Percentiles rank a stretch among this genome's conserved stretches.
Conservation (phyloP, 176 grass and related monocot species). For the Juncus inflexus region DNA sequence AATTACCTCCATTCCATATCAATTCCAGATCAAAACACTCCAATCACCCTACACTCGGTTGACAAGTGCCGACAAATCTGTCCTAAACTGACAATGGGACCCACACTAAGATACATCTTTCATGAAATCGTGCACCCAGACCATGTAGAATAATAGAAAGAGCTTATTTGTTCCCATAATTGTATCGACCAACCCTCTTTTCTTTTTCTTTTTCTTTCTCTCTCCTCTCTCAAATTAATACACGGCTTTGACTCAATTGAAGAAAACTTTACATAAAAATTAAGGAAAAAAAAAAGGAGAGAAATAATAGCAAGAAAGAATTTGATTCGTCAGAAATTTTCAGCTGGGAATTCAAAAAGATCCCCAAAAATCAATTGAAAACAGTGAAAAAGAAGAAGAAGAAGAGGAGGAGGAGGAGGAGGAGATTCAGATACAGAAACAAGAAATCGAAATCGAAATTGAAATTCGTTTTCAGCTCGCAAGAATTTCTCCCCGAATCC, state of each 20-base stretch:
- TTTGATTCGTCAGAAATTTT: not conserved
- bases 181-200: not conserved
- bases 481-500: not conserved
- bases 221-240: slow-evolving; percentile 13
- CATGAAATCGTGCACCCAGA: not conserved
- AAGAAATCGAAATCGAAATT: too few relatives aligned
- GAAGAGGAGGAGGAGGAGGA: too few relatives aligned
- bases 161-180: slow-evolving; percentile 12
- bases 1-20: too few relatives aligned
- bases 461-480: too few relatives aligned
- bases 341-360: slow-evolving; percentile 21
- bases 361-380: slow-evolving; percentile 9
- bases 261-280: not conserved
- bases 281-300: not conserved
- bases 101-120: not conserved
- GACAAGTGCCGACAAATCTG: not conserved
- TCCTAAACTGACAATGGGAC: not conserved
- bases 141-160: not conserved
- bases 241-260: slow-evolving; percentile 16
- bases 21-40: too few relatives aligned
- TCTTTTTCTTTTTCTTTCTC: not conserved
- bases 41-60: too few relatives aligned
- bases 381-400: not conserved
- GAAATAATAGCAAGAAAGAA: not conserved
- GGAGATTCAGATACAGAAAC: too few relatives aligned